Conservation (phyloP, 2,329 filamentous ascomycete genomes). For the Fusarium goolgardi region DNA sequence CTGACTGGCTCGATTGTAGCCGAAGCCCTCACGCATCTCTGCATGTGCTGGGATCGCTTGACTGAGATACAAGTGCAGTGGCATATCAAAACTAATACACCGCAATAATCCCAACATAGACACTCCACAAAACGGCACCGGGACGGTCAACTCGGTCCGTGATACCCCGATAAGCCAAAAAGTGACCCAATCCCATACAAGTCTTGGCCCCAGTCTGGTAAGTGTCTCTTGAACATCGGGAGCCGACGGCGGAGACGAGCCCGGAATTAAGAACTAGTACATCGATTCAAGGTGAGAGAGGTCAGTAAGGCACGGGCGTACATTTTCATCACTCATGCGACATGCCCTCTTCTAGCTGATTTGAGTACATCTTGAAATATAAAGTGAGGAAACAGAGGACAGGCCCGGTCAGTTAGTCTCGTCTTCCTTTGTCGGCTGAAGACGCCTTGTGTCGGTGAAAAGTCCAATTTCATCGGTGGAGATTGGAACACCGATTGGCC, state of each 20-base stretch:
- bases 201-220: constrained; percentile 11
- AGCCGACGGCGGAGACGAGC: constrained; percentile 16
- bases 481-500: constrained; percentile 16
- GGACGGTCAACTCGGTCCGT: constrained; percentile 23
- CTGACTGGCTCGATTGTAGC: neutral
- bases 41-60: neutral
- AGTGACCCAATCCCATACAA: constrained; percentile 6
- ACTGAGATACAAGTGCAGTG: neutral
- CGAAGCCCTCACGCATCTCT: neutral
- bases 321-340: neutral
- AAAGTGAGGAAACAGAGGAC: neutral
- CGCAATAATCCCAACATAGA: neutral
- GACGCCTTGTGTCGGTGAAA: constrained; percentile 39
- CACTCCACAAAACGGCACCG: neutral
- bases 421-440: constrained; percentile 23
- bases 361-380: neutral
- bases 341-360: neutral
- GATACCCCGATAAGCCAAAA: constrained; percentile 26
- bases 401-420: constrained; percentile 7
- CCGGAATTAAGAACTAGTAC: constrained; percentile 11
- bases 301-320: neutral
- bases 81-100: constrained; percentile 1
- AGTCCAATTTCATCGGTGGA: constrained; percentile 15
- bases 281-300: neutral
- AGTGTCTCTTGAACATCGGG: constrained; percentile 17